Evolutionary conservation across 106 monocot species (phyloP), one percentile per base, ranked within the genome.

Genomic region (Amphibolis antarctica): DNA sequence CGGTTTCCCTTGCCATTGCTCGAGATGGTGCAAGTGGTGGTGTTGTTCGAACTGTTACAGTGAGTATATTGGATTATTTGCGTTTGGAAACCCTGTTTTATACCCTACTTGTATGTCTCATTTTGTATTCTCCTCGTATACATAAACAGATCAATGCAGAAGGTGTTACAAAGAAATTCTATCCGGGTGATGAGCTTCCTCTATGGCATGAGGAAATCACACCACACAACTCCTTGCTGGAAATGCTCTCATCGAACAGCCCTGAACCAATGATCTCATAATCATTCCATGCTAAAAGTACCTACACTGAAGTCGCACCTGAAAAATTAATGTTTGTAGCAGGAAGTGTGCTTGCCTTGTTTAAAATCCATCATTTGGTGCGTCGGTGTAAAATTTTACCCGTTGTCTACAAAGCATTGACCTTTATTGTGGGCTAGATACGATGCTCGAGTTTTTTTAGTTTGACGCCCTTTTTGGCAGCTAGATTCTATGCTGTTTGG

Each of bases 11-110:
- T 53, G 89, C 89, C 30, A 89, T 94, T 63, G 93, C 89, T 15
- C 80, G 93, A 55, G 93, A 94, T 66, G 88, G 88, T 56, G 93
- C 93, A 20, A 89, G 93, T 69, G 93, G 93, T 30, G 93, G 93
- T 54, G 86, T 94, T 72, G 86, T 94, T 44, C 93, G 93, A 46
- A 94, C 93, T 68, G 83, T 89, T 21, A 89, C 67, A 28, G 93
- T 94, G 62, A 82, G 88, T 59, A 0, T 80, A 18, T 63, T 56
- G 42, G 21, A 17, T 64, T 46, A 27, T 64, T 64, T 64, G 9
- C n/a, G 27, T 12, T 5, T 57, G 28, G 5, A 57, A 28, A n/a
- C n/a, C 14, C 21, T 25, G 15, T 28, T 50, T 49, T n/a, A 51
- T 10, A 0, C 11, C 29, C 13, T 42, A 29, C 49, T 68, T 17